Percentiles rank a stretch among this genome's conserved stretches.
These are phyloP conservation scores for Diaporthe sp. DNA, from an alignment of 2,329 filamentous ascomycete species.

Conservation along the genomic window DNA sequence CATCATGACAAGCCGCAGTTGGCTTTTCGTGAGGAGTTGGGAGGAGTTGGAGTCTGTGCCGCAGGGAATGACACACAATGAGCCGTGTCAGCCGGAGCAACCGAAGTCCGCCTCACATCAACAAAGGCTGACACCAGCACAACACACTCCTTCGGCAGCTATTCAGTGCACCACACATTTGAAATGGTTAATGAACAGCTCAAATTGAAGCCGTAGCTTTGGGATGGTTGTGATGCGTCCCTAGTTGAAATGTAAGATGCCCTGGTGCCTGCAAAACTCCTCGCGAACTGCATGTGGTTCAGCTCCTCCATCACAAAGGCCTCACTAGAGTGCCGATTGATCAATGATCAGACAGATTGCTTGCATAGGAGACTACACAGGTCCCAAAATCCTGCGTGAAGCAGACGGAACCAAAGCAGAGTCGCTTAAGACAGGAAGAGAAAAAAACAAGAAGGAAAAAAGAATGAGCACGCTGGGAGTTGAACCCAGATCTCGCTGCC, in stretches of 20 bases:
- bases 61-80: not conserved
- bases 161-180: not conserved
- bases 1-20: too few species aligned
- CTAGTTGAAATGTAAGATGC: not conserved
- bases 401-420: not conserved
- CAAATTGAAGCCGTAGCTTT: not conserved
- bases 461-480: not conserved
- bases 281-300: not conserved
- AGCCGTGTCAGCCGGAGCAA: constrained; percentile 11
- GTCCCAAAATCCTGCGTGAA: not conserved
- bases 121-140: not conserved
- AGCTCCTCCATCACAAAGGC: too few species aligned
- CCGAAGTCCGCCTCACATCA: not conserved
- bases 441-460: not conserved
- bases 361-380: not conserved
- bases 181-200: not conserved
- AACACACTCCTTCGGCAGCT: not conserved
- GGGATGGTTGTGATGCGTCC: not conserved
- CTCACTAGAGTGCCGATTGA: not conserved
- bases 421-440: too few species aligned
- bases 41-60: not conserved
- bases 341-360: not conserved
- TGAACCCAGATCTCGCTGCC: not conserved
- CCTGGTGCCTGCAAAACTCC: not conserved
- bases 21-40: not conserved